A percentile compares a stretch with the other conserved stretches of the same genome.
Evolutionary conservation across 2,329 filamentous ascomycete genomes (phyloP).

Genomic region (Ceratocystis colombiana): DNA sequence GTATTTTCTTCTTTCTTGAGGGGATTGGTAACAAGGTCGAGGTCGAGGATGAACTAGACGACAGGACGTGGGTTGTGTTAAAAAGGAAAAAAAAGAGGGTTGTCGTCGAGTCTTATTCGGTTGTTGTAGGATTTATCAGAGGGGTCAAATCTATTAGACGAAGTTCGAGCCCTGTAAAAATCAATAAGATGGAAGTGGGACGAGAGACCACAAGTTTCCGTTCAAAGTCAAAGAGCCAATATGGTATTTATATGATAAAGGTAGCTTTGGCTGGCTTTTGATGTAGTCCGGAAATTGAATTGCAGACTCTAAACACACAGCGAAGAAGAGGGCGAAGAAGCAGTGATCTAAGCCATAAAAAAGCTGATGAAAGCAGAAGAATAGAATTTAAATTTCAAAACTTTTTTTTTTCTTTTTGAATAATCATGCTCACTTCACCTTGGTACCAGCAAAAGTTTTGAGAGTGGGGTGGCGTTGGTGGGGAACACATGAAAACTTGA

Average conservation of each 20-base stretch:
- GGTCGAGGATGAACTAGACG: constrained; percentile 16
- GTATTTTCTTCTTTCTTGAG: constrained; percentile 30
- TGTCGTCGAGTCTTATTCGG: constrained; percentile 12
- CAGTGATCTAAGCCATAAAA: constrained; percentile 16
- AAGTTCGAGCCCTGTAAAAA: constrained; percentile 21
- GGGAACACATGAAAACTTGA: constrained; percentile 20
- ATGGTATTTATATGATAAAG: not conserved
- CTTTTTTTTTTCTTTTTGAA: constrained; percentile 7
- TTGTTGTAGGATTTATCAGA: constrained; percentile 20
- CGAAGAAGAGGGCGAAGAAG: not conserved
- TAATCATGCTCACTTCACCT: constrained; percentile 13
- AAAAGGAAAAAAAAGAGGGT: constrained; percentile 23
- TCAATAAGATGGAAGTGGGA: constrained; percentile 18
- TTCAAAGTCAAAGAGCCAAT: not conserved
- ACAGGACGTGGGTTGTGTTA: constrained; percentile 25
- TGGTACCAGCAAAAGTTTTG: constrained; percentile 21
- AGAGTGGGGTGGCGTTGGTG: constrained; percentile 23
- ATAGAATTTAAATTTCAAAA: not conserved
- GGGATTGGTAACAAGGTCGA: constrained; percentile 26
- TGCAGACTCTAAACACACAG: constrained; percentile 1
- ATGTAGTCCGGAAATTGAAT: constrained; percentile 9
- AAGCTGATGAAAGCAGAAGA: constrained; percentile 11
- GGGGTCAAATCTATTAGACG: constrained; percentile 21
- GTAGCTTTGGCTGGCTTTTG: not conserved
- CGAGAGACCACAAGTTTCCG: constrained; percentile 17